phyloP scores from a whole-genome alignment of 2,329 filamentous ascomycete genomes.

The Neophaeococcomyces aloes region DNA sequence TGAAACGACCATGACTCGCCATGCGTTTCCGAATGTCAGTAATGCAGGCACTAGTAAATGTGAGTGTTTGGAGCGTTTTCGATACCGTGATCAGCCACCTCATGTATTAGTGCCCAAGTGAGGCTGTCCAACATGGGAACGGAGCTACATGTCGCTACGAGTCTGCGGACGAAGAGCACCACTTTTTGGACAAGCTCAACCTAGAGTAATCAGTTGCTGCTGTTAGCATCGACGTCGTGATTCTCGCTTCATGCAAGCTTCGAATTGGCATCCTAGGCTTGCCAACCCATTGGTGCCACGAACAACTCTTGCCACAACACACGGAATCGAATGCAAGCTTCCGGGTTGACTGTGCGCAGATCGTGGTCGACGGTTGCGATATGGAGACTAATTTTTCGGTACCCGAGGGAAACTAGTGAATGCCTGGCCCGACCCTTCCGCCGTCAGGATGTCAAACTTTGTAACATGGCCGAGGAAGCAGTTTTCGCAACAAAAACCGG shows the following conservation, averaged over 20 bases:
- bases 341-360: not conserved
- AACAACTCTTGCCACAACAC: not conserved
- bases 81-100: too few relatives aligned
- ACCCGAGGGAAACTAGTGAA: not conserved
- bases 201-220: not conserved
- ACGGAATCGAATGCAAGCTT: not conserved
- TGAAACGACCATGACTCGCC: too few relatives aligned
- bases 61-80: too few relatives aligned
- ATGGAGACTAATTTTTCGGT: not conserved
- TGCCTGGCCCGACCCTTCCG: not conserved
- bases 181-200: not conserved
- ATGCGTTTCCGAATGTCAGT: too few relatives aligned
- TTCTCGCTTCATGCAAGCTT: not conserved
- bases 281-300: conserved; percentile 2
- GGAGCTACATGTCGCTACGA: not conserved
- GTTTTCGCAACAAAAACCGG: not conserved
- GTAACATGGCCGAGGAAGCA: not conserved
- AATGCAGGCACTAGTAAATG: too few relatives aligned
- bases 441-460: conserved; percentile 1
- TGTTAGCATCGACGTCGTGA: not conserved
- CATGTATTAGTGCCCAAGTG: too few relatives aligned
- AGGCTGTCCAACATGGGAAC: too few relatives aligned
- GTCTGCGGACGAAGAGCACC: not conserved
- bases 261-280: not conserved
- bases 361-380: not conserved